Base-by-base conservation (phyloP, 495 filamentous ascomycete species). In the Tuber aestivum region DNA sequence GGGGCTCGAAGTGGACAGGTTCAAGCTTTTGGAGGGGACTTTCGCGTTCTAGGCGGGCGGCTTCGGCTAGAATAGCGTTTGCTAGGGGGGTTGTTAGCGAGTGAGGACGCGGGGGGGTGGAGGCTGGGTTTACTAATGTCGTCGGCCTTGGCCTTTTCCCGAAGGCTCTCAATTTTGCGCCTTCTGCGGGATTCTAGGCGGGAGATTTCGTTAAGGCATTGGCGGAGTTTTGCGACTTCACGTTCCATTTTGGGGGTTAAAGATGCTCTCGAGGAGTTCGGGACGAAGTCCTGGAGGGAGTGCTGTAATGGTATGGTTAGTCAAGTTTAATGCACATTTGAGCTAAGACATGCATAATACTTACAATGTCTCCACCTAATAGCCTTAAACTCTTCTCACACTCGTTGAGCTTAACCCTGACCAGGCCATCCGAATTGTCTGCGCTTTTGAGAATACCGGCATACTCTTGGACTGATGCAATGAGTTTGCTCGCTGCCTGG, bases 381-480 rank as follows among this genome's bases (percentile, higher is more conserved):
- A 98, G 87, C 5, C 87, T 86, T 73, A 99, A 87, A 0, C 92
- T 88, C 0, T 87, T 86, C 83, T 95, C 91, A 50, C 91, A 92
- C 70, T 92, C 90, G 45, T 87, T 88, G 23, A 97, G 87, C 83
- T 97, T 97, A 14, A 88, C 87, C 72, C 91, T 88, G 2, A 98
- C 93, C 1, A 96, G 85, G 7, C 87, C 89, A 79, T 99, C 95
- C 79, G 92, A 95, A 75, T 89, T 93, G 38, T 88, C 91, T 8
- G 95, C 95, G 65, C 91, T 93, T 56, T 91, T 90, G 77, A 98
- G 91, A 85, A 97, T 97, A 12, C 93, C 93, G 27, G 91, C 90
- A 72, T 97, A 94, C 77, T 97, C 94, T 9, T 83, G 85, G 8
- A 91, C 89, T 68, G 94, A 91, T 16, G 85, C 87, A 86, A 93